Percentiles rank a stretch among this genome's conserved stretches.
Evolutionary conservation across 306 rosid species (phyloP).

Genomic region (Quercus engelmannii): DNA sequence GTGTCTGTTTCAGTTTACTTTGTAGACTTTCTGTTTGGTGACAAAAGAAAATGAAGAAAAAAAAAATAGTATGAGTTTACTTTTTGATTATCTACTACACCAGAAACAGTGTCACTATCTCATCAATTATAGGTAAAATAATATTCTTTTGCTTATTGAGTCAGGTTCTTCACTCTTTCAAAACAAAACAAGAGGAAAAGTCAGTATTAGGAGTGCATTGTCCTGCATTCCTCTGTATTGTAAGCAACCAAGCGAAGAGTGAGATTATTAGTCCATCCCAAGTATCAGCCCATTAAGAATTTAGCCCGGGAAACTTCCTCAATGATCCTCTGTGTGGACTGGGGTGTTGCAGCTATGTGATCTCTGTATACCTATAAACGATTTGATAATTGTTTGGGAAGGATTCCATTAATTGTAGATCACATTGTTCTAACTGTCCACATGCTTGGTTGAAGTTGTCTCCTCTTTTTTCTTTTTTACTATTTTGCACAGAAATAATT

Average conservation of each 20-base stretch:
- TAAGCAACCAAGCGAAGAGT: neutral
- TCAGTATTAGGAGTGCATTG: neutral
- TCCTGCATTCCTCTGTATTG: neutral
- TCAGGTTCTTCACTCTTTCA: neutral
- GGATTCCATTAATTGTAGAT: neutral
- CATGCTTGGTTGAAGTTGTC: neutral
- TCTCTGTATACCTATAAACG: too few species aligned
- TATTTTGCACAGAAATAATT: neutral
- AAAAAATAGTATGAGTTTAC: neutral
- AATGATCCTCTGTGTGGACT: too few species aligned
- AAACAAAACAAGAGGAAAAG: neutral
- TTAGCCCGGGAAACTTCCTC: too few species aligned
- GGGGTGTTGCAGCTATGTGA: too few species aligned
- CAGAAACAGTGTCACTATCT: neutral
- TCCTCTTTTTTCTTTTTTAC: neutral
- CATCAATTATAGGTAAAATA: neutral
- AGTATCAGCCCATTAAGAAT: too few species aligned
- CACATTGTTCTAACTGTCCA: neutral
- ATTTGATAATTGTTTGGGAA: too few species aligned
- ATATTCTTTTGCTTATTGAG: neutral
- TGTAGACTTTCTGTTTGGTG: neutral
- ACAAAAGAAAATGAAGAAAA: neutral
- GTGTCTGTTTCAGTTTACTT: too few species aligned
- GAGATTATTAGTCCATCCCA: too few species aligned
- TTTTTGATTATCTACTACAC: neutral